phyloP scores from a whole-genome alignment of 331 rosid species.

The Pyrus hybrid region DNA sequence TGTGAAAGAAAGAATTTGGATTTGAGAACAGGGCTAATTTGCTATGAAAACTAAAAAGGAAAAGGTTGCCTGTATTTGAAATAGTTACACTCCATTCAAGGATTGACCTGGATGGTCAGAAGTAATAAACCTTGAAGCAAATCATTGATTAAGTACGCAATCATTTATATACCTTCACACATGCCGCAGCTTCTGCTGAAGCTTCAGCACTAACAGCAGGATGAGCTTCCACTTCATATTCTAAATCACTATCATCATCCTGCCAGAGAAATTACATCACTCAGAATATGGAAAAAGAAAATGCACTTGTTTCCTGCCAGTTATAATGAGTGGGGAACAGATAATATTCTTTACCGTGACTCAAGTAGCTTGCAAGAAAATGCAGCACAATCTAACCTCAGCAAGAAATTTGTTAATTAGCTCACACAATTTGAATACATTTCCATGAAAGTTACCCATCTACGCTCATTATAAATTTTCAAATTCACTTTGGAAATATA shows the following conservation, averaged over 20 bases:
- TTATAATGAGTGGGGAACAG: not conserved
- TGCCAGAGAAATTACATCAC: slow-evolving; percentile 34
- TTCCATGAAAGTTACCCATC: not conserved
- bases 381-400: not conserved
- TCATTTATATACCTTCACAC: slow-evolving; percentile 51
- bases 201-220: slow-evolving; percentile 54
- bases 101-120: not conserved
- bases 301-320: not conserved
- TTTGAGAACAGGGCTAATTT: not conserved
- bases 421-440: not conserved
- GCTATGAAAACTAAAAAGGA: not conserved
- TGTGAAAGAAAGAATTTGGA: not conserved
- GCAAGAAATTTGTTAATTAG: not conserved
- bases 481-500: not conserved
- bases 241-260: slow-evolving; percentile 93
- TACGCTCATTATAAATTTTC: not conserved
- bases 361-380: not conserved
- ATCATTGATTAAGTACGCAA: not conserved
- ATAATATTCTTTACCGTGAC: not conserved
- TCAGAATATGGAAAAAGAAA: not conserved
- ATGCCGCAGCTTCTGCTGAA: slow-evolving; percentile 73
- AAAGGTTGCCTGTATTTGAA: not conserved
- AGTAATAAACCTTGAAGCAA: not conserved
- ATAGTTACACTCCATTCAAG: not conserved
- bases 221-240: slow-evolving; percentile 56